Conservation (phyloP, 768 basidiomycete genomes). For the Termitomyces sp. region DNA sequence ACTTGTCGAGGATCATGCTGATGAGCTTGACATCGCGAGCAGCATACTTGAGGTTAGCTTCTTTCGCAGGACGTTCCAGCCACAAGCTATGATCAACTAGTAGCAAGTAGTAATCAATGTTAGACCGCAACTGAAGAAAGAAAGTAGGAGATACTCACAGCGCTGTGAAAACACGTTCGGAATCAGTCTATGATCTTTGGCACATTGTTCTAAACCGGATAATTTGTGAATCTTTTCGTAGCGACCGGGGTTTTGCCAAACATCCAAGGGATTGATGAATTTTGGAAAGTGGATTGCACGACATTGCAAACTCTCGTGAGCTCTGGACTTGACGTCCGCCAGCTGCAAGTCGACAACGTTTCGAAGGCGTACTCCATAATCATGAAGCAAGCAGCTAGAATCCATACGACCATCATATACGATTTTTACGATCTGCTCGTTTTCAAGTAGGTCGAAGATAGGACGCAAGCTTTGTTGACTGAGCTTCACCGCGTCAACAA, state of each 20-base stretch:
- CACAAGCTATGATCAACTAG: conserved; percentile 6
- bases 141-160: not conserved
- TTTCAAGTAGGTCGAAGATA: conserved; percentile 12
- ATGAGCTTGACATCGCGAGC: conserved; percentile 6
- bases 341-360: conserved; percentile 15
- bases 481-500: conserved; percentile 12
- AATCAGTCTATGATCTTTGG: not conserved
- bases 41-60: conserved; percentile 1
- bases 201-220: not conserved
- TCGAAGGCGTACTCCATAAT: conserved; percentile 2
- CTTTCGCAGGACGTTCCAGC: conserved; percentile 1
- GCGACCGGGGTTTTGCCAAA: not conserved
- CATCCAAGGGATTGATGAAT: not conserved
- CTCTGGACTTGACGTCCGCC: conserved; percentile 12
- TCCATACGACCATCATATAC: conserved; percentile 17
- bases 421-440: conserved; percentile 7
- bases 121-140: not conserved
- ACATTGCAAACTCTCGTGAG: not conserved
- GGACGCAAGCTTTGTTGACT: not conserved
- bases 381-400: conserved; percentile 13
- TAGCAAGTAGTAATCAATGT: not conserved
- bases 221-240: conserved; percentile 6
- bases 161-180: not conserved
- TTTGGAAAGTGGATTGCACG: not conserved
- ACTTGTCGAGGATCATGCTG: not conserved